phyloP scores from a whole-genome alignment of 495 filamentous ascomycete species.

The Penicillium turbatum region DNA sequence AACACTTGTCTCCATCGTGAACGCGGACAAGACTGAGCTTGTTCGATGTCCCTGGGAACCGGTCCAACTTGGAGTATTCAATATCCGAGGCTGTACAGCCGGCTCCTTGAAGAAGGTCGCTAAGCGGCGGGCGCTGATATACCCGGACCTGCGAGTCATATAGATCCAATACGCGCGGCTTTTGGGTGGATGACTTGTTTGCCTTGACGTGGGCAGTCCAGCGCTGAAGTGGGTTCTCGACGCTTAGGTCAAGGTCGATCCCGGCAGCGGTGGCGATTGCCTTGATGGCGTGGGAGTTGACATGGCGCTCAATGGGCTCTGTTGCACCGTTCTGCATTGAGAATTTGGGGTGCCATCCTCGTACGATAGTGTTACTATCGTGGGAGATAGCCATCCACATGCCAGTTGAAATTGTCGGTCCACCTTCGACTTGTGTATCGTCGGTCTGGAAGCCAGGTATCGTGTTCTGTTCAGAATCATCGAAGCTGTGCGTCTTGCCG shows the following conservation, averaged over 20 bases:
- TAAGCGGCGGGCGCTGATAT: constrained; percentile 43
- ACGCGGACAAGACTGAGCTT: constrained; percentile 58
- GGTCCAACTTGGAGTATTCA: constrained; percentile 39
- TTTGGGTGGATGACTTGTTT: constrained; percentile 16
- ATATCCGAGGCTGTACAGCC: constrained; percentile 30
- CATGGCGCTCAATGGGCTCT: constrained; percentile 44
- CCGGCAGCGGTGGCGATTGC: constrained; percentile 48
- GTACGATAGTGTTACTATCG: constrained; percentile 61
- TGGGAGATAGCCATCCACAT: constrained; percentile 67
- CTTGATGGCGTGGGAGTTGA: constrained; percentile 72
- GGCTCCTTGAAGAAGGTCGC: constrained; percentile 33
- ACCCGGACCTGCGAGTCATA: constrained; percentile 44
- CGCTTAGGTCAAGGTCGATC: constrained; percentile 66
- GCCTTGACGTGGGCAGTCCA: constrained; percentile 49
- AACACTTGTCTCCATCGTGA: constrained; percentile 65
- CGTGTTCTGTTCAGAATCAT: constrained; percentile 10
- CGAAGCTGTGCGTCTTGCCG: constrained; percentile 27
- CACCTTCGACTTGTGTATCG: constrained; percentile 17
- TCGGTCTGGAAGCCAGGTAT: constrained; percentile 34
- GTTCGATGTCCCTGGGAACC: constrained; percentile 37
- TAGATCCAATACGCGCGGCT: constrained; percentile 36
- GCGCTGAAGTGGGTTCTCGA: constrained; percentile 56
- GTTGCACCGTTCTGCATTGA: constrained; percentile 30
- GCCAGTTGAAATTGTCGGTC: constrained; percentile 36
- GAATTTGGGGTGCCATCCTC: constrained; percentile 59